A percentile compares a stretch with the other conserved stretches of the same genome.
Conservation (phyloP, 768 basidiomycete species). For the Tubosaeta brunneosetosa region DNA sequence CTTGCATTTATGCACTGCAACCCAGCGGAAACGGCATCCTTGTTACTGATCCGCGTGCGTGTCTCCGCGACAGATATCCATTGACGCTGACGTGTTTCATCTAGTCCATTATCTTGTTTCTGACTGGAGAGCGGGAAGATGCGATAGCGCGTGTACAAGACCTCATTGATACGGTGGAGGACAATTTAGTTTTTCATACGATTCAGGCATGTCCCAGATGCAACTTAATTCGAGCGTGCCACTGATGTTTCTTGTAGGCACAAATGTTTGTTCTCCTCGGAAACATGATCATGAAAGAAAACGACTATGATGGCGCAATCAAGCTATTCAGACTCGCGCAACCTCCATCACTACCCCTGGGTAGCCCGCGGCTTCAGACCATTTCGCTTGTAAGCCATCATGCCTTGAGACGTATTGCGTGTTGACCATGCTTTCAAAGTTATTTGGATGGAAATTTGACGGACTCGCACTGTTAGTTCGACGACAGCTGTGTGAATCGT, state of each 20-base stretch:
- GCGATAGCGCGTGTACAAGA: constrained; percentile 11
- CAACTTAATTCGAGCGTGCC: background rate
- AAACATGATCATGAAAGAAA: constrained; percentile 2
- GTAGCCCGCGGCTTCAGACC: constrained; percentile 1
- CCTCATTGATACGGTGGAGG: constrained; percentile 8
- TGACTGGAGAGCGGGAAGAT: constrained; percentile 8
- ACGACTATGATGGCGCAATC: constrained; percentile 11
- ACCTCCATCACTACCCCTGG: background rate
- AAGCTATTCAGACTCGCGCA: constrained; percentile 7
- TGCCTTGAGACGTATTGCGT: background rate
- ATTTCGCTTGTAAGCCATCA: constrained; percentile 12
- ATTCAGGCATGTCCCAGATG: constrained; percentile 6
- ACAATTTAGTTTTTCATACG: constrained; percentile 3
- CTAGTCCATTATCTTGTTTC: constrained; percentile 11
- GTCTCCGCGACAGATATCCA: background rate
- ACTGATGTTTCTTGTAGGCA: constrained; percentile 5
- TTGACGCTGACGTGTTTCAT: background rate
- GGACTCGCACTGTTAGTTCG: constrained; percentile 5
- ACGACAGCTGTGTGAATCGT: constrained; percentile 10
- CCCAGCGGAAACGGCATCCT: constrained; percentile 5
- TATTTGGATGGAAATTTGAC: constrained; percentile 14
- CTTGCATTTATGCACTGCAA: constrained; percentile 12
- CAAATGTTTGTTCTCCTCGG: constrained; percentile 14
- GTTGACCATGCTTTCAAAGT: constrained; percentile 2
- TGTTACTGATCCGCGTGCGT: constrained; percentile 13